Evolutionary conservation across 1,284 basidiomycete species (phyloP).

Genomic region (Heterobasidion parviporum): DNA sequence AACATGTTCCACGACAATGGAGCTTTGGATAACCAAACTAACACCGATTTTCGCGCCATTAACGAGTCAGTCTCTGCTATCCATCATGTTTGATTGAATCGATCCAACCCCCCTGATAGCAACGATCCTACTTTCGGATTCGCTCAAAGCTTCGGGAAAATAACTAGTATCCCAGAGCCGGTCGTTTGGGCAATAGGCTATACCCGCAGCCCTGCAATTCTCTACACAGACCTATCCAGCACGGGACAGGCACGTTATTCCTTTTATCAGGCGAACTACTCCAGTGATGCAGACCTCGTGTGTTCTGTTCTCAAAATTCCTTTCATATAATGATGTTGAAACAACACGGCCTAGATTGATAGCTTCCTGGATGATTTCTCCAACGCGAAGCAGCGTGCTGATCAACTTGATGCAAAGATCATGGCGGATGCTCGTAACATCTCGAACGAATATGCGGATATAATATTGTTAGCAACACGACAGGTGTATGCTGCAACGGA

Average conservation of each 20-base stretch:
- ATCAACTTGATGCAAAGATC: constrained; percentile 17
- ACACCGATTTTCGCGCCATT: constrained; percentile 24
- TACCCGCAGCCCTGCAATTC: constrained; percentile 23
- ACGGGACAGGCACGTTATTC: constrained; percentile 13
- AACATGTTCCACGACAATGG: constrained; percentile 22
- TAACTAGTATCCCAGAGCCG: constrained; percentile 17
- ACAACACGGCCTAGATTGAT: constrained; percentile 14
- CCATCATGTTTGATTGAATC: neutral
- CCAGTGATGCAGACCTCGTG: constrained; percentile 11
- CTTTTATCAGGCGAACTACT: constrained; percentile 16
- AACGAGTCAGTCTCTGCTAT: constrained; percentile 11
- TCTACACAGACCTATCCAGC: constrained; percentile 13
- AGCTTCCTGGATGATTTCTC: constrained; percentile 17
- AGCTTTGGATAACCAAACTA: constrained; percentile 21
- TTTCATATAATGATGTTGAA: too few relatives aligned
- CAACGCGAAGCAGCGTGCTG: constrained; percentile 13
- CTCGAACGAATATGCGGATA: constrained; percentile 29
- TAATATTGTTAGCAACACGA: constrained; percentile 31
- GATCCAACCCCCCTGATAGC: neutral
- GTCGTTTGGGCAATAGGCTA: constrained; percentile 25
- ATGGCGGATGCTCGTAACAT: constrained; percentile 13
- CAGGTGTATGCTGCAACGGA: constrained; percentile 34
- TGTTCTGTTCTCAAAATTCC: constrained; percentile 1
- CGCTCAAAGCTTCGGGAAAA: constrained; percentile 21
- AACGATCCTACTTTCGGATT: constrained; percentile 23